Evolutionary conservation across 164 flowering plant species (phyloP).

Genomic region (Aristolochia californica): DNA sequence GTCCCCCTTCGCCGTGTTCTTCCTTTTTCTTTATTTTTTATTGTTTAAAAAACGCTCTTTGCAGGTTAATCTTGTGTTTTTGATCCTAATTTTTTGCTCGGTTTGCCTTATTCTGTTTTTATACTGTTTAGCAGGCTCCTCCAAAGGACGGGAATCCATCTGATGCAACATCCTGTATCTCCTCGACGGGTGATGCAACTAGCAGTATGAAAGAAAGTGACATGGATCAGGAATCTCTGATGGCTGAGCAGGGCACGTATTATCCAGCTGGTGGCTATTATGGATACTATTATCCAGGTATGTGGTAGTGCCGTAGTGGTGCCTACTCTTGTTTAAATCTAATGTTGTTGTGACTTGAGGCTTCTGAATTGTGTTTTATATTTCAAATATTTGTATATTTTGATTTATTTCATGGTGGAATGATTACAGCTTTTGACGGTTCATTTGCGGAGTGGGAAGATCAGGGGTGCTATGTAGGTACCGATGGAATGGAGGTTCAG

Average conservation of each 20-base stretch:
- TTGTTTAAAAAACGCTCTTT: neutral
- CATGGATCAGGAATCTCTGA: slow-evolving; percentile 23
- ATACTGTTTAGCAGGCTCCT: slow-evolving; percentile 17
- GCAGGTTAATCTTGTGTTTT: neutral
- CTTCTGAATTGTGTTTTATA: neutral
- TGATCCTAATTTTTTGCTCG: neutral
- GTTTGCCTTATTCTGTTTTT: neutral
- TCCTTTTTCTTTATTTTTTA: neutral
- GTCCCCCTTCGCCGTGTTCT: neutral
- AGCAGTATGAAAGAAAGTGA: slow-evolving; percentile 29
- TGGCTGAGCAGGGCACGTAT: slow-evolving; percentile 21
- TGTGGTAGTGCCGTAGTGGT: slow-evolving; percentile 1
- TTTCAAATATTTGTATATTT: neutral
- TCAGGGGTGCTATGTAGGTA: slow-evolving; percentile 25
- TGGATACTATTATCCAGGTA: slow-evolving; percentile 52
- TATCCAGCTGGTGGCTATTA: slow-evolving; percentile 25
- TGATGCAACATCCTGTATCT: slow-evolving; percentile 33
- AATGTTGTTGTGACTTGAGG: too few species aligned
- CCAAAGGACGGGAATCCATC: slow-evolving; percentile 28
- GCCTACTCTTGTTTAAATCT: too few species aligned
- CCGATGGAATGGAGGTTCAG: slow-evolving; percentile 33
- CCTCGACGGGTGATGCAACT: slow-evolving; percentile 31
- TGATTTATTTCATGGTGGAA: too few species aligned
- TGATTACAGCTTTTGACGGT: slow-evolving; percentile 38
- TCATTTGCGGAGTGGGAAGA: slow-evolving; percentile 26